Evolutionary conservation across 495 filamentous ascomycete species (phyloP), one percentile per base, ranked within the genome.

Genomic region (Penicilliopsis zonata): DNA sequence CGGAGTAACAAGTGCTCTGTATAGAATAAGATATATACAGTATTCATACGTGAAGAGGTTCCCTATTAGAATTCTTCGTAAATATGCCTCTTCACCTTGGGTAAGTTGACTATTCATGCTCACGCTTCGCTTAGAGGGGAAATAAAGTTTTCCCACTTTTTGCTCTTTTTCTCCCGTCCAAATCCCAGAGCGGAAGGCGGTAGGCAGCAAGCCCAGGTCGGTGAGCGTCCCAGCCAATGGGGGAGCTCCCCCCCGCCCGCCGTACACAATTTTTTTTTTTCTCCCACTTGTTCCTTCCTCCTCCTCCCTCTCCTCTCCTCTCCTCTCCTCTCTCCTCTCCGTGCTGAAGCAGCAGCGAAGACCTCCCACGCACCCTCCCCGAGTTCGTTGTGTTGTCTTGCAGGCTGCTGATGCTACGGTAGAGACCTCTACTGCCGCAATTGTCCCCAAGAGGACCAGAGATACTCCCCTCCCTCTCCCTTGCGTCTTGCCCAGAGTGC

Each of bases 371-470:
- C 37, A 9, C 44, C 38, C 35, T 41, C 43, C n/a, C n/a, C n/a
- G n/a, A n/a, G n/a, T n/a, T n/a, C n/a, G n/a, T n/a, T n/a, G n/a
- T n/a, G n/a, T n/a, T n/a, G 36, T 49, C 36, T 42, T 50, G 35
- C 37, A 58, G 49, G 55, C 49, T 46, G 48, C 52, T 54, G 44
- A 63, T 65, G 61, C 53, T 61, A 57, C 50, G 54, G 43, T 65
- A 55, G 50, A 41, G 36, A 40, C 41, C 41, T 48, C 38, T 44
- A 33, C 30, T 40, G 38, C 46, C n/a, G 13, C 30, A 24, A 53
- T 38, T 52, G 58, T 62, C 60, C 60, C 34, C 49, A 50, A 51
- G 60, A 65, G 60, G 60, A 62, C 60, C 43, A n/a, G n/a, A n/a
- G n/a, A n/a, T n/a, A n/a, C n/a, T n/a, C n/a, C n/a, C n/a, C n/a